Conservation (phyloP, 2,329 filamentous ascomycete genomes). For the Chlorencoelia australis region DNA sequence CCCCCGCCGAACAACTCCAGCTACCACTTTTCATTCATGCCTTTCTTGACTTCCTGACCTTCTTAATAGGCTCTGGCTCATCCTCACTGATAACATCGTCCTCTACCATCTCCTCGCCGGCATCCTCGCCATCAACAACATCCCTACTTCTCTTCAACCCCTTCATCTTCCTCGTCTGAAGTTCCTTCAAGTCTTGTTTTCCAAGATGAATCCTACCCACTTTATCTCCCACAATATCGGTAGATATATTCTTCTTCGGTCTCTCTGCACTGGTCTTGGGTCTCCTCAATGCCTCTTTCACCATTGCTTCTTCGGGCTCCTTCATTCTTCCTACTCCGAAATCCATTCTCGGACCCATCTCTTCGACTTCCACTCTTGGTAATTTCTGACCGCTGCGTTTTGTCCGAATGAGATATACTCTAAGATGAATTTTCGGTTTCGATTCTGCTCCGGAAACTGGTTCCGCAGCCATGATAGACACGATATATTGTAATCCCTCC, state of each 20-base stretch:
- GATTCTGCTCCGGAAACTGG: conserved; percentile 33
- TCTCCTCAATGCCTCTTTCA: conserved; percentile 87
- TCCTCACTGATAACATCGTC: conserved; percentile 35
- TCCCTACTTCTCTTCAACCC: conserved; percentile 78
- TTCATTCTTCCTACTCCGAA: conserved; percentile 74
- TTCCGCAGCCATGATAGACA: conserved; percentile 72
- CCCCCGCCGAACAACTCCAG: too few species aligned
- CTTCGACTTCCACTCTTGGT: conserved; percentile 84
- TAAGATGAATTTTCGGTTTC: conserved; percentile 53
- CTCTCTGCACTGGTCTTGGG: conserved; percentile 63
- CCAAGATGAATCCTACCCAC: conserved; percentile 85
- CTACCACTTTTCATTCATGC: too few species aligned
- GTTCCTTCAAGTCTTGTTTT: conserved; percentile 73
- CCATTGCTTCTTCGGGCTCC: conserved; percentile 66
- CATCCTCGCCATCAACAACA: conserved; percentile 44
- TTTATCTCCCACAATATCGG: conserved; percentile 91
- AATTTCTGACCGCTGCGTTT: conserved; percentile 79
- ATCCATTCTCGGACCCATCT: conserved; percentile 91
- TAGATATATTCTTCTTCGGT: conserved; percentile 94
- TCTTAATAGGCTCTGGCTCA: conserved; percentile 18
- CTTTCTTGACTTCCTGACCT: conserved; percentile 24
- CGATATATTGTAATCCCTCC: conserved; percentile 84
- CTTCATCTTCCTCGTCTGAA: conserved; percentile 99
- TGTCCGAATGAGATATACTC: conserved; percentile 79
- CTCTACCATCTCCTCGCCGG: conserved; percentile 34